Evolutionary conservation across 2,329 filamentous ascomycete species (phyloP), one percentile per base, ranked within the genome.

Genomic region (Microascus cirrosus): DNA sequence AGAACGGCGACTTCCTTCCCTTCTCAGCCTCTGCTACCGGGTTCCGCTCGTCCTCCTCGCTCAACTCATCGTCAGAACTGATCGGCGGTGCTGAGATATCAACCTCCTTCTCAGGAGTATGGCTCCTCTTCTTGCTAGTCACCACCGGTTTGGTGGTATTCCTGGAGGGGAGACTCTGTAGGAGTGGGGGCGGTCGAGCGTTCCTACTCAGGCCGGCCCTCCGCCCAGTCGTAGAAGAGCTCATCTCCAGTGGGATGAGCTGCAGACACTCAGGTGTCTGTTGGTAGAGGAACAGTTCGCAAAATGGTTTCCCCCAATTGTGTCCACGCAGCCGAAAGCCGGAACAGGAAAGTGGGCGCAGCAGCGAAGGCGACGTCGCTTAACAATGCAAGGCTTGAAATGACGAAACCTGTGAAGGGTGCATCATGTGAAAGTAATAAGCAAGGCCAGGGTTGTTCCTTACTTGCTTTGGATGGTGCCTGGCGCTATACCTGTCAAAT

Each of bases 11-110:
- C n/a, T 50, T 24, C 20, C n/a, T 3, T 22, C 11, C 12, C n/a
- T 20, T 42, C 48, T 53, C 32, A 11, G 12, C 18, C 34, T 53
- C 24, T 2, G n/a, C 48, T 28, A 12, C 12, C 32, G 20, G 25
- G 2, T 25, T n/a, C 42, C 13, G 42, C n/a, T 48, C 20, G 20
- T 48, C 42, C 20, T 22, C 42, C 15, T n/a, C 45, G n/a, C n/a
- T 10, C n/a, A 42, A 48, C 12, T 53, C 48, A 15, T 57, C 55
- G 13, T 53, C 55, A 10, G 55, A 57, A 48, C 55, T 57, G 13
- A 53, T 22, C 22, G 55, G 55, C 2, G 55, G 55, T 11, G 55
- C 55, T 11, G n/a, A 50, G n/a, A 57, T 28, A 13, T 52, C 55
- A 13, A 39, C 45, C n/a, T 32, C 45, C 45, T 24, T 24, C 22